A percentile compares a stretch with the other conserved stretches of the same genome.
Evolutionary conservation across 192 early-diverging fungal species (phyloP).

Genomic region (Gaertneriomyces semiglobifer): DNA sequence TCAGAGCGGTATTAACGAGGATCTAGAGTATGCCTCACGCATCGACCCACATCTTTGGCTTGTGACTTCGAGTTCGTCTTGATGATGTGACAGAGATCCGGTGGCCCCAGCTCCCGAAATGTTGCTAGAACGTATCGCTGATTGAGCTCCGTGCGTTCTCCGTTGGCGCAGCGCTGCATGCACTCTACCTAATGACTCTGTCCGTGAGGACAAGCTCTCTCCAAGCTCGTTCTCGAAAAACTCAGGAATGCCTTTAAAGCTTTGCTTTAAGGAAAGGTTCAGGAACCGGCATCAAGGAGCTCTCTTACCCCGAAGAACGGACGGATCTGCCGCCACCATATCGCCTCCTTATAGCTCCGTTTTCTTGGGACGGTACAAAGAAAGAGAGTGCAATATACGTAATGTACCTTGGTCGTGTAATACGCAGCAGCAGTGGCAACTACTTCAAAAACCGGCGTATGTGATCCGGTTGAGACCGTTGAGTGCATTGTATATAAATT

Average conservation of each 20-base stretch:
- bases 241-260: constrained; percentile 71
- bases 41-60: constrained; percentile 66
- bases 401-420: not conserved
- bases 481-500: not conserved
- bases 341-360: constrained; percentile 6
- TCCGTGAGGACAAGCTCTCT: constrained; percentile 81
- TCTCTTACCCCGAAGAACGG: constrained; percentile 37
- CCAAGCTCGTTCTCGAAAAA: constrained; percentile 92
- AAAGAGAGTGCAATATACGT: not conserved
- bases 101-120: constrained; percentile 87
- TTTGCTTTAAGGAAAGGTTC: not conserved
- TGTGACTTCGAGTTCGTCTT: constrained; percentile 82
- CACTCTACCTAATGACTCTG: constrained; percentile 82
- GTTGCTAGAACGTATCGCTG: constrained; percentile 28
- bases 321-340: constrained; percentile 41
- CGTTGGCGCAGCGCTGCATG: not conserved
- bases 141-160: no score
- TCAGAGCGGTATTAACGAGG: not conserved
- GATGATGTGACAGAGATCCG: constrained; percentile 94
- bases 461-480: not conserved
- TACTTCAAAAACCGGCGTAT: not conserved
- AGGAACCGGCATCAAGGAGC: not conserved
- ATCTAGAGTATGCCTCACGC: constrained; percentile 7
- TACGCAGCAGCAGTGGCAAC: not conserved
- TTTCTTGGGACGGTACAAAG: not conserved